Conservation (phyloP, 306 rosid genomes). For the Vachellia pachyceras region DNA sequence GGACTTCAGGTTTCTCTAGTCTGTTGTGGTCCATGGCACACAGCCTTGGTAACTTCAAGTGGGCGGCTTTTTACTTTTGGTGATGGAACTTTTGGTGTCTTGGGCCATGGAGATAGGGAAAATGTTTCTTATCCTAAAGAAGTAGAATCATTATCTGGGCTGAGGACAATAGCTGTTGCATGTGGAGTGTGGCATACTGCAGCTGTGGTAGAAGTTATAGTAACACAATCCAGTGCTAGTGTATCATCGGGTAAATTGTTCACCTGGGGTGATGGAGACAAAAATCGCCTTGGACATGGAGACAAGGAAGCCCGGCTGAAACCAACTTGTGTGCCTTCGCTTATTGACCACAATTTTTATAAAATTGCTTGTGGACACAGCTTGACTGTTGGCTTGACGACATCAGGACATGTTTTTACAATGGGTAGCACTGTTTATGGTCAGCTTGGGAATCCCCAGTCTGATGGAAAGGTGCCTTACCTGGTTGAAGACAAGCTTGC, state of each 20-base stretch:
- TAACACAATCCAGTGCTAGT: slow-evolving; percentile 88
- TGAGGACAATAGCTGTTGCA: slow-evolving; percentile 96
- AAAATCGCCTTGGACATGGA: slow-evolving; percentile 97
- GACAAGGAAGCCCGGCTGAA: slow-evolving; percentile 92
- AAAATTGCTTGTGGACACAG: slow-evolving; percentile 98
- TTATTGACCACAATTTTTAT: slow-evolving; percentile 85
- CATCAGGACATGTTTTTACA: slow-evolving; percentile 84
- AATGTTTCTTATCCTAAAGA: slow-evolving; percentile 80
- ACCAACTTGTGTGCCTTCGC: slow-evolving; percentile 88
- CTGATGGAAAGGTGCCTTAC: slow-evolving; percentile 89
- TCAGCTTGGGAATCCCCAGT: slow-evolving; percentile 91
- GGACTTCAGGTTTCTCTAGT: slow-evolving; percentile 90
- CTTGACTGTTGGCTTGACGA: slow-evolving; percentile 90
- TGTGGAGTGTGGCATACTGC: slow-evolving; percentile 99
- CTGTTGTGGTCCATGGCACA: slow-evolving; percentile 98
- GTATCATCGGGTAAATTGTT: slow-evolving; percentile 84
- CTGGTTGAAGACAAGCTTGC: slow-evolving; percentile 81
- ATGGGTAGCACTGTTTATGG: slow-evolving; percentile 99
- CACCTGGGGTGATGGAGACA: slow-evolving; percentile 99
- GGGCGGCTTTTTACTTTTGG: slow-evolving; percentile 97
- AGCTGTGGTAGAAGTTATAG: slow-evolving; percentile 95
- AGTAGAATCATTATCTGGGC: slow-evolving; percentile 88
- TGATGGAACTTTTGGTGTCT: slow-evolving; percentile 96
- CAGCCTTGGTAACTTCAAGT: slow-evolving; percentile 83
- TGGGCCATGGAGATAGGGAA: slow-evolving; percentile 95